Evolutionary conservation across 768 basidiomycete species (phyloP), one percentile per base, ranked within the genome.

Genomic region (Termitomyces sp.): DNA sequence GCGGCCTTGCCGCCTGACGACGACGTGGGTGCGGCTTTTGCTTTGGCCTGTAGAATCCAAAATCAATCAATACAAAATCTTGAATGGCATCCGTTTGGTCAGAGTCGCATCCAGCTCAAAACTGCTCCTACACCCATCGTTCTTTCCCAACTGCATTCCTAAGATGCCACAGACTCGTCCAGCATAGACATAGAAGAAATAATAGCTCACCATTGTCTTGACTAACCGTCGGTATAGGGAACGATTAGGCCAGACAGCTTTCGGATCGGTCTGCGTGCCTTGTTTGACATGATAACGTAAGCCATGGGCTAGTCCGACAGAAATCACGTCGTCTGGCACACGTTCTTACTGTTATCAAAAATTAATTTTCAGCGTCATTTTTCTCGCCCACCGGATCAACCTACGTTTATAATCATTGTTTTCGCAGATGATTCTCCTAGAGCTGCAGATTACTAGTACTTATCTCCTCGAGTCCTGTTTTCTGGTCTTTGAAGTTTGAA

Each of bases 1-100:
- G 91, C 92, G 69, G 89, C 77, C 74, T 94, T 94, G 71, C 90
- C 88, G 64, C 89, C 87, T 63, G 52, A 53, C 42, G 57, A 58
- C 50, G 86, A 77, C 59, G 87, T 75, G 64, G 91, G 76, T 69
- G 86, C 79, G 79, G 87, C 86, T 83, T 90, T 91, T 71, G 90
- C 87, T 82, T 87, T 83, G 75, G 82, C 80, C 82, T 83, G 68
- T 16, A 54, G 63, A 43, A 24, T 27, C 46, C 26, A 63, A 69
- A 60, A 74, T 66, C 50, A 60, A 74, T 66, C 50, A 61, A 47
- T 50, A 32, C 48, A 31, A 37, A 47, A 55, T 57, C 43, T 49
- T 36, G 27, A 61, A 61, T 66, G 63, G 61, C 72, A 81, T 78
- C 78, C 72, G 65, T 49, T 59, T n/a, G 48, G 46, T 50, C 59